Percentiles rank a stretch among this genome's conserved stretches.
Conservation (phyloP, 2,329 filamentous ascomycete species). For the Paramyrothecium roridum region DNA sequence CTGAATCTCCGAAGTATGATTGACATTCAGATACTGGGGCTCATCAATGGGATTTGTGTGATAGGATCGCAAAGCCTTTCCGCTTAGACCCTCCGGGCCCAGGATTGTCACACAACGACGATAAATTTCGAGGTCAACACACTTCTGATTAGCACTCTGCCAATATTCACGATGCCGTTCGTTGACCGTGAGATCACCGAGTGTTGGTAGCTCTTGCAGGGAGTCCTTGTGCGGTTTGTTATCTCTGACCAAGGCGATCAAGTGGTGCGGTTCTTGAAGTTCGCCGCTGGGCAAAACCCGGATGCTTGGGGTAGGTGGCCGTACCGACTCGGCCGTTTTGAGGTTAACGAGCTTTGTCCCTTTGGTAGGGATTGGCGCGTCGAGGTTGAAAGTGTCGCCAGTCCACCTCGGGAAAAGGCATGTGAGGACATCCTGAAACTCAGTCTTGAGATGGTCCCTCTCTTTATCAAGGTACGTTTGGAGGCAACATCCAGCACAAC, state of each 20-base stretch:
- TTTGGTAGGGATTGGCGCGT: conserved; percentile 22
- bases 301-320: conserved; percentile 3
- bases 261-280: conserved; percentile 3
- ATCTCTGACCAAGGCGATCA: conserved; percentile 15
- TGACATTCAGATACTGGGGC: no score
- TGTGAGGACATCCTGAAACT: conserved; percentile 12
- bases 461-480: conserved; percentile 25
- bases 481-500: conserved; percentile 27
- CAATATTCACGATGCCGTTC: neutral
- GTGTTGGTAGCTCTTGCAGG: conserved; percentile 8
- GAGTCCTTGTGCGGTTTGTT: conserved; percentile 24
- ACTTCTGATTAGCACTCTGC: neutral
- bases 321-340: conserved; percentile 7
- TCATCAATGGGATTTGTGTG: no score
- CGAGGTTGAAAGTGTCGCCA: conserved; percentile 19
- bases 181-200: neutral
- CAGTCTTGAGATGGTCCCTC: conserved; percentile 19
- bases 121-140: neutral
- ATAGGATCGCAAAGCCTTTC: neutral
- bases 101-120: neutral
- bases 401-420: conserved; percentile 23
- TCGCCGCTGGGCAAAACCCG: conserved; percentile 9
- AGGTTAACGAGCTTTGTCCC: conserved; percentile 16
- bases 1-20: no score
- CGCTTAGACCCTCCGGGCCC: neutral